Evolutionary conservation across 108 stramenopile genomes (phyloP).

Genomic region (Skeletonema marinoi): DNA sequence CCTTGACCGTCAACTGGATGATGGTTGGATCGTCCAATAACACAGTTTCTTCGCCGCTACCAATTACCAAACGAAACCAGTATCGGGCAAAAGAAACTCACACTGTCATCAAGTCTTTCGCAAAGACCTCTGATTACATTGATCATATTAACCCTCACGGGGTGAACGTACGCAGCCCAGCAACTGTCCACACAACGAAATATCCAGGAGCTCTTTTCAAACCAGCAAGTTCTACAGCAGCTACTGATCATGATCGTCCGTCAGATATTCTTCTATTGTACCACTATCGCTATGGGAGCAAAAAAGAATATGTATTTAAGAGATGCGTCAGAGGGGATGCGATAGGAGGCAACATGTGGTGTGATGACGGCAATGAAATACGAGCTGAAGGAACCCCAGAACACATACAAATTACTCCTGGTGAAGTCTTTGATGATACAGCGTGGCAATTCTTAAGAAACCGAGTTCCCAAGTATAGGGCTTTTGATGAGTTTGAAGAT

Average conservation of each 20-base stretch:
- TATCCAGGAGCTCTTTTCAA: slow-evolving; percentile 1
- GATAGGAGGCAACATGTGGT: background rate
- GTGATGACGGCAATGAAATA: background rate
- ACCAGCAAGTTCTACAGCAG: background rate
- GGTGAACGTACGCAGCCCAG: background rate
- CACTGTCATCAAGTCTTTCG: slow-evolving; percentile 23
- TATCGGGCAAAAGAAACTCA: slow-evolving; percentile 15
- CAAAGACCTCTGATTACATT: slow-evolving; percentile 10
- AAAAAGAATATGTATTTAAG: slow-evolving; percentile 15
- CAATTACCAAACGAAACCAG: slow-evolving; percentile 48
- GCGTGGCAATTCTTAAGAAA: slow-evolving; percentile 11
- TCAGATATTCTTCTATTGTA: slow-evolving; percentile 11
- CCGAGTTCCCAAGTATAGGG: slow-evolving; percentile 9
- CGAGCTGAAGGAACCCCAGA: background rate
- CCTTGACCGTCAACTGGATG: slow-evolving; percentile 49
- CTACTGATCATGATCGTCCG: slow-evolving; percentile 15
- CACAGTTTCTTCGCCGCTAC: slow-evolving; percentile 39
- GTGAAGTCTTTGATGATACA: slow-evolving; percentile 13
- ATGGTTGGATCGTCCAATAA: slow-evolving; percentile 34
- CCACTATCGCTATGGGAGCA: slow-evolving; percentile 12
- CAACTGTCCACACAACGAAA: slow-evolving; percentile 1
- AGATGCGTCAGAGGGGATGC: slow-evolving; percentile 8
- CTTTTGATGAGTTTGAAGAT: slow-evolving; percentile 12
- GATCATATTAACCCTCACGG: slow-evolving; percentile 3
- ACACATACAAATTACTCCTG: background rate